These are phyloP conservation scores for Coemansia aciculifera DNA, from an alignment of 192 early-diverging fungal species.

Conservation along the genomic window DNA sequence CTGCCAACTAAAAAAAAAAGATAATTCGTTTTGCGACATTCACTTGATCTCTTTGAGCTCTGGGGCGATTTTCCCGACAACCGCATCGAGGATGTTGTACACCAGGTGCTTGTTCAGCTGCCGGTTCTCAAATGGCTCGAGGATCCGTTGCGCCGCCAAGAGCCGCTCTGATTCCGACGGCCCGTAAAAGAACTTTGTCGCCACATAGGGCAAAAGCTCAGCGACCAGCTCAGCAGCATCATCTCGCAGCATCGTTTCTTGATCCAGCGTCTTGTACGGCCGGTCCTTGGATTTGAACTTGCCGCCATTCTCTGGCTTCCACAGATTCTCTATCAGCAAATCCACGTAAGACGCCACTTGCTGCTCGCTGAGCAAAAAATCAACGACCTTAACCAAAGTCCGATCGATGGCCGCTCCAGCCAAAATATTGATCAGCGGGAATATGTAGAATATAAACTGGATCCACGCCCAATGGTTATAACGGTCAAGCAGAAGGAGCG, in stretches of 20 bases:
- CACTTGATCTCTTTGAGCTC: conserved; percentile 32
- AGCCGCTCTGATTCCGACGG: conserved; percentile 32
- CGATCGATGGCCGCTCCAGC: conserved; percentile 49
- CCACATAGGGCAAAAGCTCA: conserved; percentile 47
- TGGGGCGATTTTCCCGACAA: conserved; percentile 53
- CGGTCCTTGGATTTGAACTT: conserved; percentile 29
- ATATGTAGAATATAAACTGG: conserved; percentile 54
- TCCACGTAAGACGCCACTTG: conserved; percentile 41
- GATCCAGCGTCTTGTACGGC: conserved; percentile 53
- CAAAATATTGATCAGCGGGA: conserved; percentile 49
- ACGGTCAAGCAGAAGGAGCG: conserved; percentile 35
- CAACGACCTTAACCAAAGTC: conserved; percentile 45
- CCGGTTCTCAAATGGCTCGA: conserved; percentile 54
- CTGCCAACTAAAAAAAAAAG: conserved; percentile 1
- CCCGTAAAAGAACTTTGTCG: conserved; percentile 48
- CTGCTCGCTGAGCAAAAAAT: conserved; percentile 43
- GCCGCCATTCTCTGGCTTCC: conserved; percentile 47
- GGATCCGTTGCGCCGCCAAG: conserved; percentile 42
- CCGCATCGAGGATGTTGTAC: conserved; percentile 46
- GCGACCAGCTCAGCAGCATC: conserved; percentile 48
- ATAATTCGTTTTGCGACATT: background rate
- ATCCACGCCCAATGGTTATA: conserved; percentile 54
- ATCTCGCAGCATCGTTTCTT: conserved; percentile 38
- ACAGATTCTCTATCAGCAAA: conserved; percentile 33
- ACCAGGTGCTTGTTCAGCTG: conserved; percentile 55